phyloP scores from a whole-genome alignment of 139 green algal species.

The Deuterostichococcus epilithicus region DNA sequence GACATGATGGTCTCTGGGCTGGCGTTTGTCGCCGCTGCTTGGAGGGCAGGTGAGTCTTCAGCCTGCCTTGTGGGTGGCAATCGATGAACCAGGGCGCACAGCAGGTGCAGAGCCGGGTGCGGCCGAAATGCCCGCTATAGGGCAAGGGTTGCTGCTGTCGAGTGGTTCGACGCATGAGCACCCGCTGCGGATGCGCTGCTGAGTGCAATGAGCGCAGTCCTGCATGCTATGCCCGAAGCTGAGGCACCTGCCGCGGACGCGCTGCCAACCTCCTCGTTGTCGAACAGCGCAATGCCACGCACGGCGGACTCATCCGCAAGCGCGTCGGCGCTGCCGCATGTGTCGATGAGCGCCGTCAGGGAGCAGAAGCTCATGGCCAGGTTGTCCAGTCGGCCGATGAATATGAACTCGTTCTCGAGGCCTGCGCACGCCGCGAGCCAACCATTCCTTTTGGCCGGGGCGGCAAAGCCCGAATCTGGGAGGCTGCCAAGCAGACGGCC shows the following conservation, averaged over 20 bases:
- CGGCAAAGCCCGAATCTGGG: too few relatives aligned
- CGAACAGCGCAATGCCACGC: constrained; percentile 85
- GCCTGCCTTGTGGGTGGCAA: too few relatives aligned
- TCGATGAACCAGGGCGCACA: too few relatives aligned
- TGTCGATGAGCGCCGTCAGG: constrained; percentile 67
- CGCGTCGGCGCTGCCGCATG: constrained; percentile 17
- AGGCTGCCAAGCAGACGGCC: neutral
- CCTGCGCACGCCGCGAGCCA: constrained; percentile 42
- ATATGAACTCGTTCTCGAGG: constrained; percentile 82
- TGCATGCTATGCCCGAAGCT: too few relatives aligned
- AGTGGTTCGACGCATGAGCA: too few relatives aligned
- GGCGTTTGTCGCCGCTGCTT: too few relatives aligned
- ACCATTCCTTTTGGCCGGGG: neutral
- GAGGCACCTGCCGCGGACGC: constrained; percentile 59
- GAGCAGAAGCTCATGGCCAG: constrained; percentile 76
- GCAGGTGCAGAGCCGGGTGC: too few relatives aligned
- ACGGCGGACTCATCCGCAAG: constrained; percentile 67
- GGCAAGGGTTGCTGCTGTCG: too few relatives aligned
- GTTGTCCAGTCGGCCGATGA: constrained; percentile 92
- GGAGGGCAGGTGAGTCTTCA: too few relatives aligned
- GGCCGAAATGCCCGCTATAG: too few relatives aligned
- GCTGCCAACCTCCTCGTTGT: constrained; percentile 93
- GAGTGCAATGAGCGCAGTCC: too few relatives aligned
- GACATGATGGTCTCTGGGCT: neutral
- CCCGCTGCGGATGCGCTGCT: too few relatives aligned